Base-by-base conservation (phyloP, 1,284 basidiomycete genomes). In the Trichosporon sp. region DNA sequence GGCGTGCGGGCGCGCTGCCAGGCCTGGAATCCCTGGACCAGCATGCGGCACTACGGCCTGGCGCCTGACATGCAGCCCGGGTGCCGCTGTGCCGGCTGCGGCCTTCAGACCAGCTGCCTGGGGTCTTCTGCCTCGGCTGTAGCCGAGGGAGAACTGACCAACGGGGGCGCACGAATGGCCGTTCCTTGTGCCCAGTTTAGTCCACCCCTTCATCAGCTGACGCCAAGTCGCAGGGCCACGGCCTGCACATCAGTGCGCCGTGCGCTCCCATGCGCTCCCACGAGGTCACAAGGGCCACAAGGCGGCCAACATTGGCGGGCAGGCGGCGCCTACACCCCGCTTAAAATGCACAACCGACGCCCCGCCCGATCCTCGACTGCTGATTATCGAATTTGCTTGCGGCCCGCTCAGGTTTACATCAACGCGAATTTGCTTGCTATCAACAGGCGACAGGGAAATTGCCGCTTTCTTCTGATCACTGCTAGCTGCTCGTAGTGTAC, bases 131-230 rank as follows among this genome's bases (percentile, higher is more conserved):
- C 38, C 38, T 42, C 38, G 38, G 38, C n/a, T n/a, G 38, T 42
- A n/a, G 38, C 38, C 38, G 38, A 42, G 38, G 38, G 47, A 25
- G 7, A 4, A 23, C 47, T 51, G 47, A 3, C 47, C 47, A 51
- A 51, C 47, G 18, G 47, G 47, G 47, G 23, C 47, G 47, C 21
- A 31, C 27, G n/a, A 60, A 9, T 29, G 56, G 56, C 13, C 27
- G 18, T 60, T n/a, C 27, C 27, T n/a, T 32, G 47, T 51, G 47
- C 56, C 56, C 56, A 60, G 56, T 60, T 60, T 60, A 60, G 56
- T 51, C 47, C 47, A 51, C 47, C 47, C 47, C 18, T 29, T 29
- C 56, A 31, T 60, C 56, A 60, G 56, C 56, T 60, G 56, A 60
- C 56, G 56, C 56, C 56, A 60, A 60, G 56, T 13, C 56, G 13